phyloP scores from a whole-genome alignment of 2,329 filamentous ascomycete genomes.

The Epichloe scottii region DNA sequence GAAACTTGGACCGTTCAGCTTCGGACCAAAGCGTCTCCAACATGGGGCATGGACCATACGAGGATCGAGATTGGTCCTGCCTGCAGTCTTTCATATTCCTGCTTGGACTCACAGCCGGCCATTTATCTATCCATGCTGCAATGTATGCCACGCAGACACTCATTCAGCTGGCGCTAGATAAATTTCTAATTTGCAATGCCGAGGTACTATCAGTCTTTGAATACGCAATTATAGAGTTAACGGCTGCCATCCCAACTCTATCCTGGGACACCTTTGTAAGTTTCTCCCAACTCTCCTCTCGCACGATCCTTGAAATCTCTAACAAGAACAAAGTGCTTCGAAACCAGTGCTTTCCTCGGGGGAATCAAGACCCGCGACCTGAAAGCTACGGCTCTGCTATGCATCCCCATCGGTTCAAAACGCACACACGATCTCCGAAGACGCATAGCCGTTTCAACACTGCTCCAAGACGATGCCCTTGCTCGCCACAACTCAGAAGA shows the following conservation, averaged over 20 bases:
- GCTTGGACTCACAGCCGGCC: slow-evolving; percentile 24
- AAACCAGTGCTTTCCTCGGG: slow-evolving; percentile 33
- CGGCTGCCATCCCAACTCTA: slow-evolving; percentile 25
- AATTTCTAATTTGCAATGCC: slow-evolving; percentile 30
- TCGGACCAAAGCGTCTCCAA: slow-evolving; percentile 18
- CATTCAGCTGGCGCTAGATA: slow-evolving; percentile 43
- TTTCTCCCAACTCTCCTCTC: slow-evolving; percentile 1
- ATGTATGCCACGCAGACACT: slow-evolving; percentile 33
- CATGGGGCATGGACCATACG: slow-evolving; percentile 16
- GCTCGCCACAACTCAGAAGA: slow-evolving; percentile 28
- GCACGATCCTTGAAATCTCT: neutral
- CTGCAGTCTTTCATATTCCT: slow-evolving; percentile 32
- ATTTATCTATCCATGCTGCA: slow-evolving; percentile 21
- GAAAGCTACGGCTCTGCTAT: slow-evolving; percentile 43
- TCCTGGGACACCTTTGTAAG: slow-evolving; percentile 32
- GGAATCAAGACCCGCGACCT: slow-evolving; percentile 36
- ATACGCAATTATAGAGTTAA: slow-evolving; percentile 30
- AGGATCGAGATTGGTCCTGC: slow-evolving; percentile 32
- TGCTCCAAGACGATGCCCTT: slow-evolving; percentile 39
- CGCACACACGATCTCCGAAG: slow-evolving; percentile 48
- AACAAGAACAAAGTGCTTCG: slow-evolving; percentile 30
- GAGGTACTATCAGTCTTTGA: slow-evolving; percentile 29
- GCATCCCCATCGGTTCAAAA: slow-evolving; percentile 41
- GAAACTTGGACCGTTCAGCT: slow-evolving; percentile 21
- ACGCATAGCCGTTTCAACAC: slow-evolving; percentile 51